Base-by-base conservation (phyloP, 192 early-diverging fungal species). In the Coemansia biformis region DNA sequence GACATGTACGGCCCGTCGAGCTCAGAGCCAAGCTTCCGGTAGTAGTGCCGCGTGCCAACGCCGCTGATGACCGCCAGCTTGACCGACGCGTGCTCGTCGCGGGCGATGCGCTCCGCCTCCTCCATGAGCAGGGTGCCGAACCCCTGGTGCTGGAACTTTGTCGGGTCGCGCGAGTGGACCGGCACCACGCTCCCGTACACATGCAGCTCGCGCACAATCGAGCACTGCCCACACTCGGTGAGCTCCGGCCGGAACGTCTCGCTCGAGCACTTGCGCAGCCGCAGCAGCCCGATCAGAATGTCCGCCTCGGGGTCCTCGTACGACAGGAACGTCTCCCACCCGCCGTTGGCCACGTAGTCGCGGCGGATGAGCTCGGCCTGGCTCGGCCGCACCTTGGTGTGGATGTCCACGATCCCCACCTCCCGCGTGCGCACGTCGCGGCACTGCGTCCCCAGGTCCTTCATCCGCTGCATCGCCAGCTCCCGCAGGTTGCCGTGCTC, bases 41-140 rank as follows among this genome's bases (percentile, higher is more conserved):
- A 99, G 63, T 99, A 99, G 56, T 98, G 86, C 34, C 96, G 77
- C 10, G 96, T 96, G 14, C 96, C 96, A 5, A 99, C 90, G 21
- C 96, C 95, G 50, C 91, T 87, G 63, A 99, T 99, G 24, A 99
- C 95, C 10, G 88, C 86, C 34, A 99, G 56, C 63, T 99, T 99
- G 33, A 84, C 80, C 60, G 86, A 90, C 21, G 89, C 90, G 59
- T 99, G 96, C 68, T 99, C 96, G 43, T 98, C 92, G 35, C 88
- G 76, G 11, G 96, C 93, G 74, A 99, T 99, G 18, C 96, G 64
- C 77, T 97, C 96, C 1, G 96, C 96, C 69, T 99, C 96, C 52
- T 99, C 96, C 96, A 99, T 99, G 45, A 99, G 59, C 67, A 99
- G 63, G 2, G 94, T 96, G 28, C 96, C 96, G 60, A 93, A 99